A percentile compares a stretch with the other conserved stretches of the same genome.
These are phyloP conservation scores for Ustilago hordei DNA, from an alignment of 1,284 basidiomycete genomes.

Conservation along the genomic window DNA sequence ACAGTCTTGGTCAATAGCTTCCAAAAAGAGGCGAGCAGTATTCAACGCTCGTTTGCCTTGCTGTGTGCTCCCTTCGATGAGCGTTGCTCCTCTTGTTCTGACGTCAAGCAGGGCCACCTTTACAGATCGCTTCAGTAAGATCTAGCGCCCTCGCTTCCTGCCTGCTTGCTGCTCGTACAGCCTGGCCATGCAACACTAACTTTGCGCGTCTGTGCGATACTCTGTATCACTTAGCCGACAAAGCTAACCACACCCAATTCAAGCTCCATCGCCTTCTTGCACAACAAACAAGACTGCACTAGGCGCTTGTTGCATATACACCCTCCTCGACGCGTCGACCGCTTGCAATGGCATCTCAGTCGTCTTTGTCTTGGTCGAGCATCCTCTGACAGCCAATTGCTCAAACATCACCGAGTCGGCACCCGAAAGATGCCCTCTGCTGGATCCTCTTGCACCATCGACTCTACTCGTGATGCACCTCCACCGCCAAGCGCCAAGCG, in stretches of 20 bases:
- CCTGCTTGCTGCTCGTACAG: background rate
- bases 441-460: background rate
- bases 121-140: background rate
- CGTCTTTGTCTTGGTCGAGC: background rate
- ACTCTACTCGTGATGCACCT: background rate
- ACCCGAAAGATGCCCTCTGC: background rate
- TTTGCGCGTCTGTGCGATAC: background rate
- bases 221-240: background rate
- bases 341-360: background rate
- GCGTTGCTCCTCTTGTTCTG: background rate
- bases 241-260: constrained; percentile 2
- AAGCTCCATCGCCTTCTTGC: background rate
- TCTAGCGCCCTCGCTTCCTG: constrained; percentile 17
- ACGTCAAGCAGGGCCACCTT: background rate
- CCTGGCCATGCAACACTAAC: background rate
- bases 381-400: background rate
- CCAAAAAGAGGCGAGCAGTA: background rate
- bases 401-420: background rate
- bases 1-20: too few species aligned
- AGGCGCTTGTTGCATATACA: background rate
- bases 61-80: background rate
- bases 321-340: background rate
- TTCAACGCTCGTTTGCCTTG: background rate
- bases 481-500: background rate
- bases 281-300: background rate